These are phyloP conservation scores for Teunomyces aglyptinius DNA, from an alignment of 805 yeast genomes.

Conservation along the genomic window DNA sequence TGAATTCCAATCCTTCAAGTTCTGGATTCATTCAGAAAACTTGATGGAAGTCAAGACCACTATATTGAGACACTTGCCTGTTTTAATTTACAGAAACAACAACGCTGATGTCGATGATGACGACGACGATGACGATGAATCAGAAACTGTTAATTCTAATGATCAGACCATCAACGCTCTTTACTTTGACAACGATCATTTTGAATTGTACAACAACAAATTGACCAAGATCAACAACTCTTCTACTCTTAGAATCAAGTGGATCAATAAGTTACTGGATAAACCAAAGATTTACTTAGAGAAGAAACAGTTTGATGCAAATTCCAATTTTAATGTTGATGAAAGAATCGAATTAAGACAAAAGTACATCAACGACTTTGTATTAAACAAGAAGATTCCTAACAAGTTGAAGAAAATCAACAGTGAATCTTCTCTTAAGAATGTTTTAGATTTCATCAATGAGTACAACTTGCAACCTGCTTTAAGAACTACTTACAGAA, in stretches of 20 bases:
- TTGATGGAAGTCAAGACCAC: conserved; percentile 97
- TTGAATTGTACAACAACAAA: conserved; percentile 84
- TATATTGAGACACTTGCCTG: conserved; percentile 89
- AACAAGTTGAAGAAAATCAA: conserved; percentile 14
- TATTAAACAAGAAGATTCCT: conserved; percentile 28
- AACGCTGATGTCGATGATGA: conserved; percentile 49
- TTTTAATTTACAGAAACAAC: conserved; percentile 62
- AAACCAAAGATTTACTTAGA: conserved; percentile 81
- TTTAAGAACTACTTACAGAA: conserved; percentile 78
- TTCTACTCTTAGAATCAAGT: conserved; percentile 79
- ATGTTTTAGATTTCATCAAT: conserved; percentile 60
- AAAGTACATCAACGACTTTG: conserved; percentile 74
- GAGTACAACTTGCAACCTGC: conserved; percentile 77
- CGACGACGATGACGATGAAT: conserved; percentile 55
- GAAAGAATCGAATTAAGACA: conserved; percentile 71
- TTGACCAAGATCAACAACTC: conserved; percentile 65
- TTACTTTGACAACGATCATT: conserved; percentile 81
- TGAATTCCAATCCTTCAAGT: conserved; percentile 68
- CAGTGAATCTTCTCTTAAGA: conserved; percentile 34
- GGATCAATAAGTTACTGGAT: conserved; percentile 82
- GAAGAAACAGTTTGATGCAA: conserved; percentile 64
- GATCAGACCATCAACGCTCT: conserved; percentile 78
- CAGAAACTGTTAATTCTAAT: conserved; percentile 30
- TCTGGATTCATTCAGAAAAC: conserved; percentile 97
- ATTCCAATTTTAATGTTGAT: conserved; percentile 55